Percentiles rank a stretch among this genome's conserved stretches.
These are phyloP conservation scores for Microbotryum intermedium DNA, from an alignment of 1,284 basidiomycete genomes.

Conservation along the genomic window DNA sequence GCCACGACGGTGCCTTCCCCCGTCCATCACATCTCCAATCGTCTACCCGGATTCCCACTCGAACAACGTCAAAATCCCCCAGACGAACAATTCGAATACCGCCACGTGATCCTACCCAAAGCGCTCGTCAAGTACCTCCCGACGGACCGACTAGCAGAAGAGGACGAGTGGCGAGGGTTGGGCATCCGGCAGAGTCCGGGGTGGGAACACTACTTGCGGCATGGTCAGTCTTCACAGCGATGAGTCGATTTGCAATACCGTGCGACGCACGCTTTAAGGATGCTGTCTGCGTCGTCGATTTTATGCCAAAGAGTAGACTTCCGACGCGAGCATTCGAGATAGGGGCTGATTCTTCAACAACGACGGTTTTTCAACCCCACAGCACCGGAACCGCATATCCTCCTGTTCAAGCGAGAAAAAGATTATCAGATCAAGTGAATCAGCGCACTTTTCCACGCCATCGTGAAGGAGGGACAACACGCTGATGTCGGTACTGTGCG, in stretches of 20 bases:
- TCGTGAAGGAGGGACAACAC: too few relatives aligned
- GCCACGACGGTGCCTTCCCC: too few relatives aligned
- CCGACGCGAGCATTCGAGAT: not conserved
- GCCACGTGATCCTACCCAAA: slow-evolving; percentile 33
- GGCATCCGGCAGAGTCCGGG: slow-evolving; percentile 31
- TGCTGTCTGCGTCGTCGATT: not conserved
- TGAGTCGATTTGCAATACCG: not conserved
- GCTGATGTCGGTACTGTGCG: too few relatives aligned
- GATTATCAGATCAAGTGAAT: slow-evolving; percentile 8
- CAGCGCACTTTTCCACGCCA: too few relatives aligned
- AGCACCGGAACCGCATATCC: slow-evolving; percentile 32
- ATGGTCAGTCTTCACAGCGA: not conserved
- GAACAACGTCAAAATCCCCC: not conserved
- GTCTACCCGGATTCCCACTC: not conserved
- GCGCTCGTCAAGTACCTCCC: slow-evolving; percentile 33
- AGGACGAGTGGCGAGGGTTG: slow-evolving; percentile 29
- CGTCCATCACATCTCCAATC: not conserved
- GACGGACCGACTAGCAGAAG: slow-evolving; percentile 22
- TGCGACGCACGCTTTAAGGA: not conserved
- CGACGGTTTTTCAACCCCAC: not conserved
- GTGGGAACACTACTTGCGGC: slow-evolving; percentile 23
- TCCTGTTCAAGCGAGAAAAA: slow-evolving; percentile 32
- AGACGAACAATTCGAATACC: slow-evolving; percentile 13
- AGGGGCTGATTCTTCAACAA: not conserved
- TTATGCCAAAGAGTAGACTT: not conserved